Evolutionary conservation across 352 stramenopile species (phyloP).

Genomic region (Globisporangium spiculum): DNA sequence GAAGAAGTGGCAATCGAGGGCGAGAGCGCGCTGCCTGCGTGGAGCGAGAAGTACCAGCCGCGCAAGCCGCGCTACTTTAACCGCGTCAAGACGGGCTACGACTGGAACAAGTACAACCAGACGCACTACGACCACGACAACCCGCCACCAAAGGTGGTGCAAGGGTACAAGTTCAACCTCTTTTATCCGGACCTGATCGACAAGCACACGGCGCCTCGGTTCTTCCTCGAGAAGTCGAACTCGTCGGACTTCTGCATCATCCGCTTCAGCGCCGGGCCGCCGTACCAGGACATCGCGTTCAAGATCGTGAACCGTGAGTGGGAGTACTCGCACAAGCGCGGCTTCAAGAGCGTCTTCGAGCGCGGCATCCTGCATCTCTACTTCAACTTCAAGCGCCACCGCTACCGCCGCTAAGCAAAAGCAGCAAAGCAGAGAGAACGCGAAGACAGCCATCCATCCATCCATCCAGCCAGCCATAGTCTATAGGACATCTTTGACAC

Average conservation of each 20-base stretch:
- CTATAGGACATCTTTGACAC: background rate
- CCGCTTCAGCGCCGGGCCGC: constrained; percentile 95
- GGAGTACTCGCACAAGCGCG: constrained; percentile 96
- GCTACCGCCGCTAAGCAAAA: constrained; percentile 91
- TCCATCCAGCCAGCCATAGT: background rate
- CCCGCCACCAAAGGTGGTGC: constrained; percentile 98
- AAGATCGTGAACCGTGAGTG: constrained; percentile 99
- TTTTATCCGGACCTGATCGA: constrained; percentile 99
- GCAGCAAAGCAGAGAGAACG: background rate
- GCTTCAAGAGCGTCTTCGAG: constrained; percentile 99
- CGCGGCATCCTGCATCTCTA: constrained; percentile 97
- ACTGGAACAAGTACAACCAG: constrained; percentile 99
- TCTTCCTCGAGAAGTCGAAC: constrained; percentile 92
- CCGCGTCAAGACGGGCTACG: constrained; percentile 98
- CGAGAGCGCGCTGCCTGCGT: constrained; percentile 67
- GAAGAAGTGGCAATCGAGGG: constrained; percentile 87
- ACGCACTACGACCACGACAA: constrained; percentile 99
- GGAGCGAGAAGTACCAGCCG: constrained; percentile 97
- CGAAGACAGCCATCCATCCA: background rate
- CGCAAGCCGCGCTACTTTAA: constrained; percentile 99
- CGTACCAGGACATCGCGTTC: constrained; percentile 99
- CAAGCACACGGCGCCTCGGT: constrained; percentile 94
- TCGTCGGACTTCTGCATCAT: constrained; percentile 97
- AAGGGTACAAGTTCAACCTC: constrained; percentile 99
- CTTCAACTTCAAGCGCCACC: constrained; percentile 99